Conservation (phyloP, 2,329 filamentous ascomycete genomes). For the Colletotrichum caudatum region DNA sequence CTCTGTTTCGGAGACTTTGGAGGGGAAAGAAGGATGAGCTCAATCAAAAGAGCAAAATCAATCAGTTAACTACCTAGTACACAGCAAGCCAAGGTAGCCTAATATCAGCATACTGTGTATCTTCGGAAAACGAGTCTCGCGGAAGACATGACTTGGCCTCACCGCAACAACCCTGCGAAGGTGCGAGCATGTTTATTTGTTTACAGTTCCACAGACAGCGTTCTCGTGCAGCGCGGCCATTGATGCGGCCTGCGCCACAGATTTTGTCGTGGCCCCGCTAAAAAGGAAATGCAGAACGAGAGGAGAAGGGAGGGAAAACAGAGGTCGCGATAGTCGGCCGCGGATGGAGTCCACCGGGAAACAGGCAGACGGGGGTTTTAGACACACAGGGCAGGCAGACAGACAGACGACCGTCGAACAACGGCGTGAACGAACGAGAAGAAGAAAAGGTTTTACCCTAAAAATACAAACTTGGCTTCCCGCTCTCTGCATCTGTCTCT, state of each 20-base stretch:
- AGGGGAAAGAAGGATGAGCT: background rate
- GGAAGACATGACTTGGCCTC: background rate
- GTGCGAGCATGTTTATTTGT: slow-evolving; percentile 20
- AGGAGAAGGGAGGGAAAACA: background rate
- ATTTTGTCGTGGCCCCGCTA: slow-evolving; percentile 20
- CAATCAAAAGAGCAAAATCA: slow-evolving; percentile 5
- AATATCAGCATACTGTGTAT: slow-evolving; percentile 40
- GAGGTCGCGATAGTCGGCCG: slow-evolving; percentile 8
- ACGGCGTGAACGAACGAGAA: background rate
- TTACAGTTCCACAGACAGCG: slow-evolving; percentile 30
- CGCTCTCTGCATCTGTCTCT: background rate
- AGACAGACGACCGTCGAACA: background rate
- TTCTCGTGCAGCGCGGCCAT: slow-evolving; percentile 35
- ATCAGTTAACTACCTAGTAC: slow-evolving; percentile 18
- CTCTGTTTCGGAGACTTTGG: slow-evolving; percentile 8
- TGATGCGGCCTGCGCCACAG: slow-evolving; percentile 31
- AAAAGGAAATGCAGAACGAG: background rate
- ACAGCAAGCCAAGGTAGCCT: slow-evolving; percentile 36
- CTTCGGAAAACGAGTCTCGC: background rate
- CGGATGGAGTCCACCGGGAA: background rate
- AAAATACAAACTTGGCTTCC: background rate
- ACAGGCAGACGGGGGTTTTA: background rate
- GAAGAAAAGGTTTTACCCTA: background rate
- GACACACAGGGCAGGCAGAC: too few species aligned
- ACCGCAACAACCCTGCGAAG: background rate